phyloP scores from a whole-genome alignment of 176 grass and related monocot species.

The Ensete ventricosum region DNA sequence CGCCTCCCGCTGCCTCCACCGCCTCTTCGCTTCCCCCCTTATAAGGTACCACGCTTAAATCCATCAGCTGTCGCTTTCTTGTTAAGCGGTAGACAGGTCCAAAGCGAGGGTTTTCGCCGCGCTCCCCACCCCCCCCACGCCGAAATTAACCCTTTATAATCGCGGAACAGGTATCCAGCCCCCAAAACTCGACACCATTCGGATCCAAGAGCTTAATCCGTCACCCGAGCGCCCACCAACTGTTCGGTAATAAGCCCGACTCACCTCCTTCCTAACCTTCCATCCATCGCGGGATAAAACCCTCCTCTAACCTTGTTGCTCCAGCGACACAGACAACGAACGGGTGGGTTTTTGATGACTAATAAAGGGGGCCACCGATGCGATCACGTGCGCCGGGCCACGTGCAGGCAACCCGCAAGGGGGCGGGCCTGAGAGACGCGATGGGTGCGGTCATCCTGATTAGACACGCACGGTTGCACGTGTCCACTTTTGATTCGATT shows the following conservation, averaged over 20 bases:
- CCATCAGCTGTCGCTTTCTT: slow-evolving; percentile 1
- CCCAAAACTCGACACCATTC: background rate
- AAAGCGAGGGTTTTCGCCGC: background rate
- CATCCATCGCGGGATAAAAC: background rate
- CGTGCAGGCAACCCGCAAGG: background rate
- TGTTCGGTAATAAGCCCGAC: too few relatives aligned
- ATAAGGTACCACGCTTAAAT: slow-evolving; percentile 1
- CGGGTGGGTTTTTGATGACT: background rate
- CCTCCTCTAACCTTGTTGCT: background rate
- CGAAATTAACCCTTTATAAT: background rate
- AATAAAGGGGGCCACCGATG: slow-evolving; percentile 1
- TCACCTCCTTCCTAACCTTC: background rate
- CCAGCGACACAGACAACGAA: background rate
- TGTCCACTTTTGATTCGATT: background rate
- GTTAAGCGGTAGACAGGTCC: background rate
- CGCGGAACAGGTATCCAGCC: background rate
- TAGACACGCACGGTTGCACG: background rate
- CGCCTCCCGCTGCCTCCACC: background rate
- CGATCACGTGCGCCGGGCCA: background rate
- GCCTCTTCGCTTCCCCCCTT: background rate
- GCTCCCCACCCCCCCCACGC: background rate
- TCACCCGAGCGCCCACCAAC: background rate
- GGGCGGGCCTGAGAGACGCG: background rate
- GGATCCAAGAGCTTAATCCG: background rate
- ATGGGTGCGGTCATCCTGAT: background rate